phyloP scores from a whole-genome alignment of 805 yeast species.

The Wickerhamiella hasegawae region DNA sequence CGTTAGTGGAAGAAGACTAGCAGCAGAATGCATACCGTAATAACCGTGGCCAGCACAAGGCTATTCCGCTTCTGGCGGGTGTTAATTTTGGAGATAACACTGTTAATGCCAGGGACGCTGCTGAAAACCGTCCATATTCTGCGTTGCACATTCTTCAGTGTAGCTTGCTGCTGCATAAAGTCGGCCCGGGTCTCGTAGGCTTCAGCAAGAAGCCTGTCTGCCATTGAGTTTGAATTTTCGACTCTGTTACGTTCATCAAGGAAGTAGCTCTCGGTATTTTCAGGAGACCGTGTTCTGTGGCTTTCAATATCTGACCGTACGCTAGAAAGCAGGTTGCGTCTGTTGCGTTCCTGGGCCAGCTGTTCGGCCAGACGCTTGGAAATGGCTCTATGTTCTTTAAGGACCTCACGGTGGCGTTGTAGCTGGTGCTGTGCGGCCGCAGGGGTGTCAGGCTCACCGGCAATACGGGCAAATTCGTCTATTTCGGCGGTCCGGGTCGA shows the following conservation, averaged over 20 bases:
- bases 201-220: conserved; percentile 66
- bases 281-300: conserved; percentile 32
- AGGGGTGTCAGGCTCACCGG: conserved; percentile 34
- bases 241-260: conserved; percentile 62
- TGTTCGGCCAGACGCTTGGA: conserved; percentile 41
- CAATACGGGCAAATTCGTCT: conserved; percentile 18
- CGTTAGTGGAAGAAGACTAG: conserved; percentile 29
- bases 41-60: conserved; percentile 59
- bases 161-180: conserved; percentile 51
- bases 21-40: conserved; percentile 55
- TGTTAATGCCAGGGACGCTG: conserved; percentile 69
- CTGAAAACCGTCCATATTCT: conserved; percentile 45
- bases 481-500: conserved; percentile 21
- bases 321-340: conserved; percentile 53
- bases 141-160: conserved; percentile 46
- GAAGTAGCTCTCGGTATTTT: conserved; percentile 44
- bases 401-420: conserved; percentile 62
- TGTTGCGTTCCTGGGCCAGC: conserved; percentile 58
- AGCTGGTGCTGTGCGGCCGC: conserved; percentile 69
- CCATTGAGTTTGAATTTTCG: conserved; percentile 53
- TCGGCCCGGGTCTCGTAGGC: conserved; percentile 87
- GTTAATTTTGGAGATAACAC: conserved; percentile 61
- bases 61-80: conserved; percentile 82
- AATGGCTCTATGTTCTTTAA: conserved; percentile 52
- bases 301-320: conserved; percentile 70